Base-by-base conservation (phyloP, 371 early-diverging fungal genomes). In the Modicella reniformis region DNA sequence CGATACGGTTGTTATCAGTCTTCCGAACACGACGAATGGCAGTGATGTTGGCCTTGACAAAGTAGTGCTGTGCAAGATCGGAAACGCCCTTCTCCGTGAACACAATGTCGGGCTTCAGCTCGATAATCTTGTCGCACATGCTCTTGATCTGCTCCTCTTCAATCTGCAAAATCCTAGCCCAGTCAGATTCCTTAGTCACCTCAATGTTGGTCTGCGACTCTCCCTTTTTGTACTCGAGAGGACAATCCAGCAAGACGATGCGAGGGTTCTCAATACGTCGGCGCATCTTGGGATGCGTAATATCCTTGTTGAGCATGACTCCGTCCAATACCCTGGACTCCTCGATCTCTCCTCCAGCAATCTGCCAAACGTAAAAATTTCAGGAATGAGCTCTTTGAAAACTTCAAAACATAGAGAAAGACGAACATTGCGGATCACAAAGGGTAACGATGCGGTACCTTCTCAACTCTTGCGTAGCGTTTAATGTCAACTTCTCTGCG, bases 141-240 rank as follows among this genome's bases (percentile, higher is more conserved):
- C 88, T 84, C 87, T 96, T 93, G 82, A 99, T 90, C 87, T 99
- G 99, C 86, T 99, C 98, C 88, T 99, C 99, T 86, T 99, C 99
- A 68, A 99, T 97, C 83, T 98, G 94, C 80, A 99, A 88, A 54
- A 99, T 92, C 50, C 97, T 89, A 66, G 92, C 90, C 97, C 99
- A 99, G 84, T 98, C 98, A 34, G 92, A 90, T 80, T 97, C 96
- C 80, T 97, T 95, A 70, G 93, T 91, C 70, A 99, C 95, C 86
- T 99, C 99, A 76, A 98, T 96, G 83, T 95, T 95, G 56, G 99
- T 99, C 85, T 99, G 98, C 53, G 97, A 97, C 85, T 99, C 99
- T 63, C 99, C 99, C 92, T 99, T 99, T 87, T 99, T 99, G 91
- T 99, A 99, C 85, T 99, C 99, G 56, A 99, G 90, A 32, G 99